Evolutionary conservation across 208 protist species (phyloP).

Genomic region (Dictyostelium gargantuum): DNA sequence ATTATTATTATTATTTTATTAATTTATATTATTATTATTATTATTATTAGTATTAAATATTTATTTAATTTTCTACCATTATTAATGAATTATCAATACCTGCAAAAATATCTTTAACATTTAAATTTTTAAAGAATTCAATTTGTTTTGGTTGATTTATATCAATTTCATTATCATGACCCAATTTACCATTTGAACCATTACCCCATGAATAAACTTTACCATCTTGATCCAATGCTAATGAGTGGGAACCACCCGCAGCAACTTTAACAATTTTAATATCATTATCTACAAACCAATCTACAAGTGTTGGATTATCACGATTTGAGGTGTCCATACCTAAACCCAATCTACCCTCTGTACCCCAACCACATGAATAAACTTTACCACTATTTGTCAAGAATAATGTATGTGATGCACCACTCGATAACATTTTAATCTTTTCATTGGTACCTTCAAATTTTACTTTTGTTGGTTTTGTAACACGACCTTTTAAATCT

Average conservation of each 20-base stretch:
- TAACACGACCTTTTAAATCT: not conserved
- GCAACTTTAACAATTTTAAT: slow-evolving; percentile 36
- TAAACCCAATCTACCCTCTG: slow-evolving; percentile 28
- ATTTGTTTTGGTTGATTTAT: slow-evolving; percentile 6
- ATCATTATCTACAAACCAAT: slow-evolving; percentile 5
- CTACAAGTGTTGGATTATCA: not conserved
- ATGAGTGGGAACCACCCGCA: slow-evolving; percentile 6
- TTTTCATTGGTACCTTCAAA: not conserved
- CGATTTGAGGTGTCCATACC: slow-evolving; percentile 31
- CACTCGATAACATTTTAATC: not conserved
- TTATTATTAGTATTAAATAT: not conserved
- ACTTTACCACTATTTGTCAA: not conserved
- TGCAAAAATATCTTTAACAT: not conserved
- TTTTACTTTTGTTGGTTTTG: slow-evolving; percentile 10
- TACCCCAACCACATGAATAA: slow-evolving; percentile 54
- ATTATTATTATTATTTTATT: not conserved
- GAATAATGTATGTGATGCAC: slow-evolving; percentile 34
- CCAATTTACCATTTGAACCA: slow-evolving; percentile 54
- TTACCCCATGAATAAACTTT: slow-evolving; percentile 23
- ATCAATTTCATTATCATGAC: not conserved
- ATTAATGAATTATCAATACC: slow-evolving; percentile 48
- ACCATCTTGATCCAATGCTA: not conserved
- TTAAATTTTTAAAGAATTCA: not conserved
- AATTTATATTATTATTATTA: not conserved
- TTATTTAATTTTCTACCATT: not conserved